Evolutionary conservation across 345 rosid genomes (phyloP), one percentile per base, ranked within the genome.

Genomic region (Salix arbutifolia): DNA sequence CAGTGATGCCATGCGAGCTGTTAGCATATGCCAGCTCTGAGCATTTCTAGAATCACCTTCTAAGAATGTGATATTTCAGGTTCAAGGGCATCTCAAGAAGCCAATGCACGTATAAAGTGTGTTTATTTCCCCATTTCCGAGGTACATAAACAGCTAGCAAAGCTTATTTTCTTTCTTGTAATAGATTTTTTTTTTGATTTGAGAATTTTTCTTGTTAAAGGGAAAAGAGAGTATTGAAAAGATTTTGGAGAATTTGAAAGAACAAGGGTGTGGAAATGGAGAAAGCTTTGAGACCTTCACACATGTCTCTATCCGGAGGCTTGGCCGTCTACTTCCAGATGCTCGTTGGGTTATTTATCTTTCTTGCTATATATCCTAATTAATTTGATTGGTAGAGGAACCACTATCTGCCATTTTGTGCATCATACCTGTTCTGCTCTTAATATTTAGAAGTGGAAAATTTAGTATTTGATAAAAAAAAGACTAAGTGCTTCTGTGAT

Each of bases 241-340:
- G 76, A 90, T 93, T 77, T 73, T 89, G 80, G 86, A 87, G 75
- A 82, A 78, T 14, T 74, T 93, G 74, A 83, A 86, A 76, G 80
- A 79, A 61, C 83, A 85, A 77, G 85, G 88, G 76, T 78, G 76
- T 80, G 83, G 86, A 75, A 74, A 81, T 78, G 8, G 76, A 23
- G 96, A 84, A 76, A 88, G 74, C 64, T 89, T 71, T 74, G 84
- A 88, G 77, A 81, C 81, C 56, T 89, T 83, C 76, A 85, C 87
- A 67, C 91, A 89, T 70, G 89, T 90, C 69, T 90, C 94, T 70
- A 52, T 91, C 75, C 85, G 94, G 53, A 84, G 92, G 65, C 96
- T 91, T 66, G 97, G 96, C 72, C 94, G 96, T 76, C 80, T 92
- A 80, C 91, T 92, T 83, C 97, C 97, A 50, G 94, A 89, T 88